Conservation (phyloP, 2,329 filamentous ascomycete species). For the Sporothrix curviconia region DNA sequence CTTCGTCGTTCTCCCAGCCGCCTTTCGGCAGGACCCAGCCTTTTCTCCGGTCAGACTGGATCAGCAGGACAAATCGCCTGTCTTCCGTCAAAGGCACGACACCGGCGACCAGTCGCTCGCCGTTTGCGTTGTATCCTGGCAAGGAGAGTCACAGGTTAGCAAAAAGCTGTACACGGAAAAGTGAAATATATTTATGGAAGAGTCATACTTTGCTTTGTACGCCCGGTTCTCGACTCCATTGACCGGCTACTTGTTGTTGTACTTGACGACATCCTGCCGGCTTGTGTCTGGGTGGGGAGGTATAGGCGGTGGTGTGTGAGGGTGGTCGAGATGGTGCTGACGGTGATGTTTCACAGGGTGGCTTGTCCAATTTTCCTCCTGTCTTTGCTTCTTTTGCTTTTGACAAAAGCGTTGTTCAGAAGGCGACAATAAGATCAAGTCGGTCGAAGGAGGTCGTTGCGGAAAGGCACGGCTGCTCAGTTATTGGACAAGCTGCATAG, state of each 20-base stretch:
- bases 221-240: slow-evolving; percentile 69
- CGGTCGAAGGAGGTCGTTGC: neutral
- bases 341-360: too few relatives aligned
- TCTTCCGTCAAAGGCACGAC: slow-evolving; percentile 84
- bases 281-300: neutral
- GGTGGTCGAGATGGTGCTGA: too few relatives aligned
- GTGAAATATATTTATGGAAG: too few relatives aligned
- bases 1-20: slow-evolving; percentile 94
- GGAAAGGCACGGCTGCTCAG: slow-evolving; percentile 3
- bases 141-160: slow-evolving; percentile 7
- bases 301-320: neutral
- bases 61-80: slow-evolving; percentile 82
- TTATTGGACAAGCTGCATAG: slow-evolving; percentile 7
- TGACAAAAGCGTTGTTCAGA: too few relatives aligned
- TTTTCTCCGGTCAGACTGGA: slow-evolving; percentile 83
- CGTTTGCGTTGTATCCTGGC: slow-evolving; percentile 82
- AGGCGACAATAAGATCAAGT: too few relatives aligned
- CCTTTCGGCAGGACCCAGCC: slow-evolving; percentile 97
- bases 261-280: slow-evolving; percentile 16
- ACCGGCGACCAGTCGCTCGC: slow-evolving; percentile 90
- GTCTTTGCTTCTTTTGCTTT: too few relatives aligned
- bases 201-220: slow-evolving; percentile 78
- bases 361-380: too few relatives aligned
- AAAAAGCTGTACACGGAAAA: too few relatives aligned
- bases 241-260: slow-evolving; percentile 37